Evolutionary conservation across 2,329 filamentous ascomycete species (phyloP).

Genomic region (Fusarium anthophilum): DNA sequence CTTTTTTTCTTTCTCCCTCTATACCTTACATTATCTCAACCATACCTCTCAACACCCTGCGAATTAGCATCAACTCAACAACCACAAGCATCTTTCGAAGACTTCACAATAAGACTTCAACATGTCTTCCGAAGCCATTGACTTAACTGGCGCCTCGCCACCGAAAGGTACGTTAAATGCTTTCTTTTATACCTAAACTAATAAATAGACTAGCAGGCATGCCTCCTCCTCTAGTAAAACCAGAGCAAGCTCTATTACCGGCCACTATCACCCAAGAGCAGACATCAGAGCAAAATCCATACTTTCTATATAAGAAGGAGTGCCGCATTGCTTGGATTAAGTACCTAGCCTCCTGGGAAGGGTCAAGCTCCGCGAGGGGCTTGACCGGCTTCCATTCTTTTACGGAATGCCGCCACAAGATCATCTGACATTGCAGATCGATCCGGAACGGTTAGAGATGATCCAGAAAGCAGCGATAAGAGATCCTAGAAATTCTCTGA

Average conservation of each 20-base stretch:
- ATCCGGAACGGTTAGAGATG: too few relatives aligned
- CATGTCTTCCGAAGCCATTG: background rate
- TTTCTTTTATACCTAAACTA: background rate
- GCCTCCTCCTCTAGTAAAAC: background rate
- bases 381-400: background rate
- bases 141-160: background rate
- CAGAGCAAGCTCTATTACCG: accelerated
- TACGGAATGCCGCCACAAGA: background rate
- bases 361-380: background rate
- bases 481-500: background rate
- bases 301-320: background rate
- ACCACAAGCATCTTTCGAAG: background rate
- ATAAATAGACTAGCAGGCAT: background rate
- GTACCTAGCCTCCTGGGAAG: background rate
- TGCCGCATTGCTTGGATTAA: background rate
- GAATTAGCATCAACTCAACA: background rate
- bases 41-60: background rate
- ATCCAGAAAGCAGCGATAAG: background rate
- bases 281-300: background rate
- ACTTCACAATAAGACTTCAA: too few relatives aligned
- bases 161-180: background rate
- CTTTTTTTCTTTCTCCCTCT: background rate
- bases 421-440: too few relatives aligned
- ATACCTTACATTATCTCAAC: background rate
- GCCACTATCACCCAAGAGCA: background rate